Base-by-base conservation (phyloP, 345 rosid species). In the Brassica juncea region DNA sequence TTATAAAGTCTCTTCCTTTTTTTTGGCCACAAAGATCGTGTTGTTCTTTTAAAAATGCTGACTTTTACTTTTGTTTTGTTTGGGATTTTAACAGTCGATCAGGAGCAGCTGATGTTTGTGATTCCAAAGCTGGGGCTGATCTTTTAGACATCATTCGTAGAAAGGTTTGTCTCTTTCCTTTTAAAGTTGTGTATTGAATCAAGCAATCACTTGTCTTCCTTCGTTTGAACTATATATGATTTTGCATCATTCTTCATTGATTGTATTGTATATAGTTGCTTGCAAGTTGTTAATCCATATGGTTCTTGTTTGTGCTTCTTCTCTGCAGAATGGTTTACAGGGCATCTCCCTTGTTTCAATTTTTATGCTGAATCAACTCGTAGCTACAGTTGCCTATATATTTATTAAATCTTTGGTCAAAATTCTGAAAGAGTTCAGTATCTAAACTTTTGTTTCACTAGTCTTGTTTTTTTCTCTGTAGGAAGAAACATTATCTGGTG, bases 111-210 rank as follows among this genome's bases (percentile, higher is more conserved):
- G 94, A 87, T 79, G 70, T 81, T 63, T 87, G 54, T 74, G 92
- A 89, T 84, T 83, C 89, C 1, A 81, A 65, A 65, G 88, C 84
- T 39, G 88, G 89, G 65, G 66, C 88, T 11, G 97, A 91, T 58
- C 89, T 91, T 78, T 83, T 89, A 5, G 92, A 91, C 77, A 58
- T 89, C 11, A 76, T 91, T 76, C 89, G 84, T 71, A 59, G 83
- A 39, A 86, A 83, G 94, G 97, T 88, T 80, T 4, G 58, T 71
- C 58, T 49, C 2, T 35, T 55, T 15, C 23, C 8, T 49, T 37
- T 37, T 15, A n/a, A 5, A 6, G 0, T 52, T n/a, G 19, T 52
- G 58, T 32, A 7, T 23, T n/a, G 3, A 10, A 14, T 0, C 35
- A 61, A 60, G 27, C 74, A 34, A 15, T 52, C 57, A 15, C 21